Evolutionary conservation across 2,329 filamentous ascomycete species (phyloP).

Genomic region (Fusarium bactridioides): DNA sequence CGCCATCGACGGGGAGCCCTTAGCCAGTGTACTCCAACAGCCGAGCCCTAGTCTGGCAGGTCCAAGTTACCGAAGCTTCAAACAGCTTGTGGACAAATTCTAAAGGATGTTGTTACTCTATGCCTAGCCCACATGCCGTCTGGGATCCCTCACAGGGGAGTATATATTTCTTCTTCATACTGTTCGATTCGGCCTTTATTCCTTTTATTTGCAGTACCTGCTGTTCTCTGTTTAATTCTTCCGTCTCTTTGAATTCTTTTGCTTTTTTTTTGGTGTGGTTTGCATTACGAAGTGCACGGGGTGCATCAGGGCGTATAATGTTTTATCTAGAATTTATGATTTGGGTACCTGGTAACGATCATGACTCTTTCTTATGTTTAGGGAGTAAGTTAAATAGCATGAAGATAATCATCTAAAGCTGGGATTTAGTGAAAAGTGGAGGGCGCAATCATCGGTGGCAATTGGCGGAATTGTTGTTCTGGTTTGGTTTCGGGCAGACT

Average conservation of each 20-base stretch:
- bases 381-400: constrained; percentile 12
- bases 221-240: not conserved
- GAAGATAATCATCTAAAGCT: constrained; percentile 33
- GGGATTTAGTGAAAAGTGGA: constrained; percentile 21
- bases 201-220: not conserved
- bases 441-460: not conserved
- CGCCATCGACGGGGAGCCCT: not conserved
- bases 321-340: constrained; percentile 10
- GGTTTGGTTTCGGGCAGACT: constrained; percentile 17
- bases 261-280: not conserved
- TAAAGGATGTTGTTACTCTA: not conserved
- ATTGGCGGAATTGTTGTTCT: constrained; percentile 23
- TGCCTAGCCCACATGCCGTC: not conserved
- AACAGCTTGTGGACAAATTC: not conserved
- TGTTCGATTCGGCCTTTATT: not conserved
- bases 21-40: not conserved
- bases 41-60: not conserved
- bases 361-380: constrained; percentile 28
- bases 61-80: not conserved
- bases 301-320: constrained; percentile 29
- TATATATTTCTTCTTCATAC: not conserved
- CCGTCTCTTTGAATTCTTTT: not conserved
- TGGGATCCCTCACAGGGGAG: not conserved
- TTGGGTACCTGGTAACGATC: constrained; percentile 24
- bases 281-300: constrained; percentile 3